Percentiles rank a stretch among this genome's conserved stretches.
Evolutionary conservation across 164 flowering plant genomes (phyloP).

Genomic region (Kalanchoe fedtschenkoi): DNA sequence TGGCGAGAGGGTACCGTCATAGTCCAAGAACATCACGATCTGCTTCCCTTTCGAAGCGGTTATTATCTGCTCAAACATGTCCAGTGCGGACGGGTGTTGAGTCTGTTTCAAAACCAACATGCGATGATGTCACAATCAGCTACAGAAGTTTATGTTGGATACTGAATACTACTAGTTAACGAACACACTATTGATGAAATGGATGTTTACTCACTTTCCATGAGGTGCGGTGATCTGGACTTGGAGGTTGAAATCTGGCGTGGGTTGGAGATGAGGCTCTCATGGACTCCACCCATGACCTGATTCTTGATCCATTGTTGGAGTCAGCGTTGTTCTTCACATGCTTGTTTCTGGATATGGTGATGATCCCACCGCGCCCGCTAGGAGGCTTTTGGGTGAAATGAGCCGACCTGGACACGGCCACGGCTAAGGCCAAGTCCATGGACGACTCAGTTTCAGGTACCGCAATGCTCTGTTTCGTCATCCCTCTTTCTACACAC

Average conservation of each 20-base stretch:
- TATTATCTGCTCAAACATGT: constrained; percentile 57
- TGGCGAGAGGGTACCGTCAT: constrained; percentile 87
- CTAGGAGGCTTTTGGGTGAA: constrained; percentile 32
- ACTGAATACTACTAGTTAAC: neutral
- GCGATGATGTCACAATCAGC: neutral
- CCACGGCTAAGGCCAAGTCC: constrained; percentile 14
- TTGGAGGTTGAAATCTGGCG: constrained; percentile 12
- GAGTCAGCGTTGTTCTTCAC: constrained; percentile 33
- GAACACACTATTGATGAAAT: neutral
- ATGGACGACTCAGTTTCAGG: constrained; percentile 13
- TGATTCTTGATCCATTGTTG: constrained; percentile 25
- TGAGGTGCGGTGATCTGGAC: constrained; percentile 22
- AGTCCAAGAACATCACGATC: constrained; percentile 78
- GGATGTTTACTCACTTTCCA: constrained; percentile 25
- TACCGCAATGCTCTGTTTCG: constrained; percentile 21
- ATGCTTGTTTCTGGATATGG: constrained; percentile 24
- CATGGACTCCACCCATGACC: constrained; percentile 80
- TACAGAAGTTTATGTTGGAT: neutral
- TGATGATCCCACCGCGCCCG: constrained; percentile 17
- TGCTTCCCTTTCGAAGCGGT: constrained; percentile 65
- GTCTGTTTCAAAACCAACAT: constrained; percentile 24
- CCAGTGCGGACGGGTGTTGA: constrained; percentile 65
- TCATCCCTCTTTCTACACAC: constrained; percentile 11
- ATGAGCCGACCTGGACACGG: constrained; percentile 16
- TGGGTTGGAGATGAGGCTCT: constrained; percentile 61